Conservation (phyloP, 2,329 filamentous ascomycete genomes). For the Aureobasidium leucospermi region DNA sequence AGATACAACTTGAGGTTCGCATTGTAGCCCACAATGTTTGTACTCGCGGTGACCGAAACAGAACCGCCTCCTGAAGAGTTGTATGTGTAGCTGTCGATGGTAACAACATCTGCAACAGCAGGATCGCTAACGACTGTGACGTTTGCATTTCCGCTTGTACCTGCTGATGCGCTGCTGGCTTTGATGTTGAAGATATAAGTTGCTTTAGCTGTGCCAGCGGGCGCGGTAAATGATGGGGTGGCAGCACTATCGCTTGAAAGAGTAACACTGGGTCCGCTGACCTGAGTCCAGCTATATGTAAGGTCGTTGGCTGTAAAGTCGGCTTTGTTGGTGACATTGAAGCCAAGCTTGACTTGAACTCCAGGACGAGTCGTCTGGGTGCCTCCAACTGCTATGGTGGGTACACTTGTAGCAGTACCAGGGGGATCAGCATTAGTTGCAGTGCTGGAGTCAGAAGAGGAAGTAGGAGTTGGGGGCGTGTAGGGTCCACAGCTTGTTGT, state of each 20-base stretch:
- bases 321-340: conserved; percentile 24
- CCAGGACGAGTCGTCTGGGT: conserved; percentile 23
- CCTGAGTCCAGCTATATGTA: conserved; percentile 28
- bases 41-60: conserved; percentile 27
- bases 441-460: conserved; percentile 30
- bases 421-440: conserved; percentile 19
- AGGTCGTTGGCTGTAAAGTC: conserved; percentile 19
- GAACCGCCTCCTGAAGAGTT: conserved; percentile 25
- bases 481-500: conserved; percentile 17
- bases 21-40: conserved; percentile 29
- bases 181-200: conserved; percentile 26
- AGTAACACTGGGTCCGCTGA: conserved; percentile 20
- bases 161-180: conserved; percentile 24
- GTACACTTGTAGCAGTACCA: conserved; percentile 20
- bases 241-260: conserved; percentile 19
- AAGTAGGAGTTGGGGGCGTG: conserved; percentile 18
- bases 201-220: conserved; percentile 21
- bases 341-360: conserved; percentile 24
- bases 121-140: conserved; percentile 26
- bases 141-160: conserved; percentile 22
- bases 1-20: conserved; percentile 26
- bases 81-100: conserved; percentile 29
- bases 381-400: conserved; percentile 22
- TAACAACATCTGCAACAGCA: conserved; percentile 24
- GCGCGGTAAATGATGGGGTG: conserved; percentile 15